Evolutionary conservation across 129 eudicot genomes (phyloP).

Genomic region (Deinandra increscens): DNA sequence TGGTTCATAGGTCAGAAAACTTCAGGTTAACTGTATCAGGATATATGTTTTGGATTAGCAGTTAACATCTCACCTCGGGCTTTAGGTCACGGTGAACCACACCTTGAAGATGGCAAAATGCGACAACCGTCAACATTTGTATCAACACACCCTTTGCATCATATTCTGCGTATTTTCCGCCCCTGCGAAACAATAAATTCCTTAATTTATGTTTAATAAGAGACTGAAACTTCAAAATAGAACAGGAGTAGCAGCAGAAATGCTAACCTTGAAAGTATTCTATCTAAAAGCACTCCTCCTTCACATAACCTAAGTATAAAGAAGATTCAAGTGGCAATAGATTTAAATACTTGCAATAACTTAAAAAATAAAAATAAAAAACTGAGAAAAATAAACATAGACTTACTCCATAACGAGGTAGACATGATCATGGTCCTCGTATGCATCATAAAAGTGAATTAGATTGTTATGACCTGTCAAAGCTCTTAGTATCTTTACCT

Average conservation of each 20-base stretch:
- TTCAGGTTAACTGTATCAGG: neutral
- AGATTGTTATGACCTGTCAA: slow-evolving; percentile 33
- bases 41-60: slow-evolving; percentile 1
- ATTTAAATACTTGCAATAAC: neutral
- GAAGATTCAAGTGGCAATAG: neutral
- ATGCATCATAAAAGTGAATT: slow-evolving; percentile 33
- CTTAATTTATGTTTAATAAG: neutral
- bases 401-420: slow-evolving; percentile 41
- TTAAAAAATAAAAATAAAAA: too few relatives aligned
- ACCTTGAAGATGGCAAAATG: slow-evolving; percentile 43
- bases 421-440: slow-evolving; percentile 37
- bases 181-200: slow-evolving; percentile 10
- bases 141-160: slow-evolving; percentile 35
- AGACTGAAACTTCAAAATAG: neutral
- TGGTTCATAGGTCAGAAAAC: slow-evolving; percentile 15
- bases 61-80: slow-evolving; percentile 36
- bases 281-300: slow-evolving; percentile 43
- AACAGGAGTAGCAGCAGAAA: neutral
- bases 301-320: slow-evolving; percentile 35
- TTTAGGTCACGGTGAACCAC: slow-evolving; percentile 44
- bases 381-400: neutral
- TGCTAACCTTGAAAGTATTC: slow-evolving; percentile 33
- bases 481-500: slow-evolving; percentile 36
- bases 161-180: slow-evolving; percentile 33
- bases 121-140: slow-evolving; percentile 36